Conservation (phyloP, 2,329 filamentous ascomycete species). For the Fusarium udum region DNA sequence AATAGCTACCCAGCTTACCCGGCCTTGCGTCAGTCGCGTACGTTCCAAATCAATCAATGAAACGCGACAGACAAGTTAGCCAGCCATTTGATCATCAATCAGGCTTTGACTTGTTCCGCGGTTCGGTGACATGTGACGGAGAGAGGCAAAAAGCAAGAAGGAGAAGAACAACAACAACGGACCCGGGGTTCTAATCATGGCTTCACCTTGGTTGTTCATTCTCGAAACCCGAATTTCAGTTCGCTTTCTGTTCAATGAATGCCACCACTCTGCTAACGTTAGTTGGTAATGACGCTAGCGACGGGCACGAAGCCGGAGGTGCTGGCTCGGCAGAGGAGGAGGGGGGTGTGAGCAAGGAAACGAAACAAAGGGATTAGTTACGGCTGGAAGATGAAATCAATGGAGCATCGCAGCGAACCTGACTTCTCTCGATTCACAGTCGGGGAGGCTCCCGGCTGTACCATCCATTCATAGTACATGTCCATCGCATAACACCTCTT, state of each 20-base stretch:
- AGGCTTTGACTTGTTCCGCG: neutral
- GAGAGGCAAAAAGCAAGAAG: neutral
- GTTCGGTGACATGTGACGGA: neutral
- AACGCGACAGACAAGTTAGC: neutral
- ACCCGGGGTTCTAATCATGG: neutral
- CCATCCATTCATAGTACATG: neutral
- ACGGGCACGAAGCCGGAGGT: neutral
- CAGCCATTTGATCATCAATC: neutral
- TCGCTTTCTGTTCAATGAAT: neutral
- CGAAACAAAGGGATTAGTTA: neutral
- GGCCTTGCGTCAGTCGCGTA: neutral
- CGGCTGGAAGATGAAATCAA: neutral
- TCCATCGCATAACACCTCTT: neutral
- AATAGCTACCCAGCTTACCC: neutral
- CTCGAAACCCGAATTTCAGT: neutral
- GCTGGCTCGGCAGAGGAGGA: neutral
- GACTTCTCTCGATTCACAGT: neutral
- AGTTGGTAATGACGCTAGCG: neutral
- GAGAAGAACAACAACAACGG: neutral
- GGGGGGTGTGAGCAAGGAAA: neutral
- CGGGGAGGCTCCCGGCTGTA: neutral
- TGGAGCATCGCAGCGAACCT: neutral
- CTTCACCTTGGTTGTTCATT: neutral
- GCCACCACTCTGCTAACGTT: neutral
- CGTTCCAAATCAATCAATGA: neutral